These are phyloP conservation scores for Adansonia madagascariensis DNA, from an alignment of 441 rosid species.

Conservation along the genomic window DNA sequence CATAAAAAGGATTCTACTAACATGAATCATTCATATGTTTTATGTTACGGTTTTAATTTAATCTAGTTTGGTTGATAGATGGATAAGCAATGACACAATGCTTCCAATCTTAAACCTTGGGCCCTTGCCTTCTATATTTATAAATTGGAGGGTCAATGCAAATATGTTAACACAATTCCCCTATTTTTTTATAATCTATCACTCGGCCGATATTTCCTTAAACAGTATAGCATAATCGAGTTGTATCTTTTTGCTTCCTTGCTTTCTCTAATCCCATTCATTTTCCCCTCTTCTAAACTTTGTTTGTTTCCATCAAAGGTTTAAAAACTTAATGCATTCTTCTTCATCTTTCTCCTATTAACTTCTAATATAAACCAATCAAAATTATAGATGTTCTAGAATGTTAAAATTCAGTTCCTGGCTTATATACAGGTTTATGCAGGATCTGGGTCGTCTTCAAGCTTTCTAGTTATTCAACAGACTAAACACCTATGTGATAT, in stretches of 20 bases:
- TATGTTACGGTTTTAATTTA: neutral
- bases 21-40: neutral
- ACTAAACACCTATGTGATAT: neutral
- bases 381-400: neutral
- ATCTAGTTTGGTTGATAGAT: neutral
- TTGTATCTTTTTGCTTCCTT: neutral
- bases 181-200: constrained; percentile 2
- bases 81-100: neutral
- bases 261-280: too few species aligned
- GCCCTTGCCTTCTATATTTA: too few species aligned
- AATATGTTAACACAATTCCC: neutral
- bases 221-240: too few species aligned
- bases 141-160: too few species aligned
- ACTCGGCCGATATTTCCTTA: neutral
- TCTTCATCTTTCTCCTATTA: neutral
- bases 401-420: neutral
- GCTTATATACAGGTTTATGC: neutral
- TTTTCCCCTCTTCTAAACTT: too few species aligned
- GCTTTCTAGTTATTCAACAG: neutral
- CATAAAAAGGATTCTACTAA: neutral
- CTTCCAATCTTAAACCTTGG: too few species aligned
- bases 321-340: too few species aligned
- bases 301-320: too few species aligned
- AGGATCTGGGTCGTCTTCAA: neutral
- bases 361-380: neutral